Evolutionary conservation across 768 basidiomycete genomes (phyloP).

Genomic region (Lepiota venenata): DNA sequence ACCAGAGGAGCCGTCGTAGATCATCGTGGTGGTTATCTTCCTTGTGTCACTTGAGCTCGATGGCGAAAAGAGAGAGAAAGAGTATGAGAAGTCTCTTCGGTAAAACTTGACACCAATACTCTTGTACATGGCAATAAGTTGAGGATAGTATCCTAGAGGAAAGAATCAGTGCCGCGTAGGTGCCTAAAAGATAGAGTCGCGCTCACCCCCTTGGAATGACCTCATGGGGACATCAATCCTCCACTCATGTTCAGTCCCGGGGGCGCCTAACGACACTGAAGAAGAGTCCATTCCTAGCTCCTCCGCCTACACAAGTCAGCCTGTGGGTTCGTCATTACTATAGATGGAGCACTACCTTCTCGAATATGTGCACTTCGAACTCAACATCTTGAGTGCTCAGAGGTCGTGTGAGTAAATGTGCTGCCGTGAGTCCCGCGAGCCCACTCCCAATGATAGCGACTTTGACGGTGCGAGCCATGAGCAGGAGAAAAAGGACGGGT

Average conservation of each 20-base stretch:
- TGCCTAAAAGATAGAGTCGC: not conserved
- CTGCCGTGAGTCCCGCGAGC: constrained; percentile 69
- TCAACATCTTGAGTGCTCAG: constrained; percentile 33
- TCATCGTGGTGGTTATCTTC: constrained; percentile 44
- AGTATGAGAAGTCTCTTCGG: constrained; percentile 62
- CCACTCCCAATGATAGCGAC: constrained; percentile 74
- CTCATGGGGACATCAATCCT: constrained; percentile 80
- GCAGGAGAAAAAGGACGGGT: not conserved
- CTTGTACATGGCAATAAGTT: constrained; percentile 64
- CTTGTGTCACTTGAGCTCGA: constrained; percentile 18
- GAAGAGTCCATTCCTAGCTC: constrained; percentile 68
- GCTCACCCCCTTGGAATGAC: constrained; percentile 73
- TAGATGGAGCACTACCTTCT: constrained; percentile 48
- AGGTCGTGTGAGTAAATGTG: constrained; percentile 48
- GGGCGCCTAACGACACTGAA: constrained; percentile 44
- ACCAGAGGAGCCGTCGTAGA: constrained; percentile 67
- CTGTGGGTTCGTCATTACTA: not conserved
- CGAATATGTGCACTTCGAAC: constrained; percentile 71
- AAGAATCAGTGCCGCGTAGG: not conserved
- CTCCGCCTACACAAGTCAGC: constrained; percentile 35
- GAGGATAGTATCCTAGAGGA: constrained; percentile 63
- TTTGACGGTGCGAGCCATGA: constrained; percentile 42
- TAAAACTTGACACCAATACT: constrained; percentile 57
- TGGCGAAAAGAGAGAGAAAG: constrained; percentile 53
- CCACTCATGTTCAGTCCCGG: constrained; percentile 37